Conservation (phyloP, 345 rosid genomes). For the Citrus australasica region DNA sequence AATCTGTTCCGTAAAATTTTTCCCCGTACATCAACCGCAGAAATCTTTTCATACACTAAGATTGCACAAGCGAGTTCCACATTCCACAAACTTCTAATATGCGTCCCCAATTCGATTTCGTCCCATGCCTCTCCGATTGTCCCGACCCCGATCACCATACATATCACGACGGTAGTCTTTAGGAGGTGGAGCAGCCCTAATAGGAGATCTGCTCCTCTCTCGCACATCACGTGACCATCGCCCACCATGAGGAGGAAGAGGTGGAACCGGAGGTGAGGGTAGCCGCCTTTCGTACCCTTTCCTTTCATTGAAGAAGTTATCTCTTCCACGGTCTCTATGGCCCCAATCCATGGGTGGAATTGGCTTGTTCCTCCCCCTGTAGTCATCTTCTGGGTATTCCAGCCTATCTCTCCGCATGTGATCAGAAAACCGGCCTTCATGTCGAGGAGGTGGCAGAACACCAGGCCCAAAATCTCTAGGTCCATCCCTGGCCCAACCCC, state of each 20-base stretch:
- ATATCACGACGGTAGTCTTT: constrained; percentile 56
- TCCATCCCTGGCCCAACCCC: constrained; percentile 55
- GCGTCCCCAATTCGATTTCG: constrained; percentile 53
- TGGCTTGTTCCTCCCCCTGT: constrained; percentile 56
- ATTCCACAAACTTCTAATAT: constrained; percentile 19
- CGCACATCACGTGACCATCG: constrained; percentile 64
- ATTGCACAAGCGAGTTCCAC: neutral
- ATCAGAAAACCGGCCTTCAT: constrained; percentile 57
- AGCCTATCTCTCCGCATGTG: constrained; percentile 50
- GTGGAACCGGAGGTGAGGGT: constrained; percentile 41
- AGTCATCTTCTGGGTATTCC: constrained; percentile 53
- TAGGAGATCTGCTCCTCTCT: constrained; percentile 82
- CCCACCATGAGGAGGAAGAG: constrained; percentile 38
- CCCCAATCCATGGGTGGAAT: constrained; percentile 50
- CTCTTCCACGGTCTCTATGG: constrained; percentile 59
- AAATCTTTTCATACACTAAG: neutral
- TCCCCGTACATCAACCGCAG: neutral
- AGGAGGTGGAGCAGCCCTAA: constrained; percentile 41
- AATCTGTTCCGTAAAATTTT: neutral
- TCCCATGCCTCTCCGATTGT: constrained; percentile 44
- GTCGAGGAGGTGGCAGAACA: constrained; percentile 57
- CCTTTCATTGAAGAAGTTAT: constrained; percentile 45
- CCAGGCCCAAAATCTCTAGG: constrained; percentile 56
- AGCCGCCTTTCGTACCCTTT: constrained; percentile 52
- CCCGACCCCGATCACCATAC: constrained; percentile 54